Evolutionary conservation across 495 filamentous ascomycete genomes (phyloP).

Genomic region (Xylaria palmicola): DNA sequence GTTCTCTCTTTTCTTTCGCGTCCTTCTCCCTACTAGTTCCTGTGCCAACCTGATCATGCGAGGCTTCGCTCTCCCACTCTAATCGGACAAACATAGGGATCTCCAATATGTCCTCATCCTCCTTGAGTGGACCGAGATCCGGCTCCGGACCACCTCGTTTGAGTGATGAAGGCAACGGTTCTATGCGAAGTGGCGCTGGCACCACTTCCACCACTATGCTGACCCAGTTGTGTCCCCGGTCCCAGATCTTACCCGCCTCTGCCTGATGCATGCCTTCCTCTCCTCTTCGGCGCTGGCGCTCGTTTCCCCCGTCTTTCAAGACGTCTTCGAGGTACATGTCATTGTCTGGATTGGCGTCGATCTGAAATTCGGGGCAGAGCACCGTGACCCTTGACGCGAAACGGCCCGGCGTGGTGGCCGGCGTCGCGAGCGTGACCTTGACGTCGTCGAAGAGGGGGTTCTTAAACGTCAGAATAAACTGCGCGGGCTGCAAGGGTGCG

Average conservation of each 20-base stretch:
- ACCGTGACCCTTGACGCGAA: slow-evolving; percentile 82
- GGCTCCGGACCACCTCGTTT: slow-evolving; percentile 27
- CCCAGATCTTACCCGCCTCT: slow-evolving; percentile 93
- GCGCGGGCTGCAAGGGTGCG: slow-evolving; percentile 65
- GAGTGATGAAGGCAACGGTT: slow-evolving; percentile 19
- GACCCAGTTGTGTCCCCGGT: slow-evolving; percentile 92
- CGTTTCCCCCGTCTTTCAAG: slow-evolving; percentile 50
- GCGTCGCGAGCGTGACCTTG: slow-evolving; percentile 82
- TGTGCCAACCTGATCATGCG: slow-evolving; percentile 59
- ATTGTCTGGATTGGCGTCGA: slow-evolving; percentile 91
- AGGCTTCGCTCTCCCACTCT: slow-evolving; percentile 84
- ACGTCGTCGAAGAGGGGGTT: slow-evolving; percentile 94
- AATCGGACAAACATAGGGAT: slow-evolving; percentile 90
- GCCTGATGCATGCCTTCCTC: slow-evolving; percentile 52
- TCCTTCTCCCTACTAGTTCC: slow-evolving; percentile 43
- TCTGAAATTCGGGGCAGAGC: slow-evolving; percentile 89
- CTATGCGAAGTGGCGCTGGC: slow-evolving; percentile 57
- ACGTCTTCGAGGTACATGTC: slow-evolving; percentile 79
- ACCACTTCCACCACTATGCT: slow-evolving; percentile 88
- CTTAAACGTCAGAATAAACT: slow-evolving; percentile 82
- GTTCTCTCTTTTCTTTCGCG: slow-evolving; percentile 60
- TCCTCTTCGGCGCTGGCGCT: slow-evolving; percentile 39
- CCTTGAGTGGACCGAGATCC: slow-evolving; percentile 44
- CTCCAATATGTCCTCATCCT: slow-evolving; percentile 89
- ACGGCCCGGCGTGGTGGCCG: slow-evolving; percentile 72